Conservation (phyloP, 129 eudicot species). For the Flaveria sonorensis region DNA sequence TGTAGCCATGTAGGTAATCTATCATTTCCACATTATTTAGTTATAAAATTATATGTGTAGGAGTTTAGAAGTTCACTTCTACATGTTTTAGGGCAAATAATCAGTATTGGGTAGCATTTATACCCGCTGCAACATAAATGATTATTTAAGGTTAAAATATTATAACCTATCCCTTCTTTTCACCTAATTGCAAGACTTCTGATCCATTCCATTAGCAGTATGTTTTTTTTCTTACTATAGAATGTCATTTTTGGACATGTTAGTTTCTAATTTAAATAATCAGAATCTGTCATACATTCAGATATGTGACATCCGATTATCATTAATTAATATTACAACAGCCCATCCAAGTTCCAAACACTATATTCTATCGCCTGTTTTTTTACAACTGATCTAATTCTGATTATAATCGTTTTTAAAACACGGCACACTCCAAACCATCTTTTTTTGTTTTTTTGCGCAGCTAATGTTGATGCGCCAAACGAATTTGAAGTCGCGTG, state of each 20-base stretch:
- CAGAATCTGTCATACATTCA: neutral
- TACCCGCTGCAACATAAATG: too few relatives aligned
- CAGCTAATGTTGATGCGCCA: slow-evolving; percentile 69
- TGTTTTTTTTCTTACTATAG: neutral
- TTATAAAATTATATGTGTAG: neutral
- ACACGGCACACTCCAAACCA: neutral
- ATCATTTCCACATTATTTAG: neutral
- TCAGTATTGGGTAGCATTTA: neutral
- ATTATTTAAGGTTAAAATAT: too few relatives aligned
- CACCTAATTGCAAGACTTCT: neutral
- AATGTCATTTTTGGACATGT: neutral
- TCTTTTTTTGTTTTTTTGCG: slow-evolving; percentile 23
- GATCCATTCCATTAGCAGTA: neutral
- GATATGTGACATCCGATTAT: neutral
- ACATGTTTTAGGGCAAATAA: neutral
- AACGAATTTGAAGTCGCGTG: slow-evolving; percentile 65
- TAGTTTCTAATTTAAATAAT: neutral
- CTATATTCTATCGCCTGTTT: too few relatives aligned
- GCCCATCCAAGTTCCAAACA: neutral
- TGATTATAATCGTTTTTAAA: neutral
- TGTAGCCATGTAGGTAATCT: neutral
- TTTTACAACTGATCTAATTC: too few relatives aligned
- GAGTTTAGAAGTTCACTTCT: neutral
- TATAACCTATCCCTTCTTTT: too few relatives aligned
- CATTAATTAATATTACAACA: neutral